Conservation (phyloP, 345 rosid species). For the Camelina neglecta region DNA sequence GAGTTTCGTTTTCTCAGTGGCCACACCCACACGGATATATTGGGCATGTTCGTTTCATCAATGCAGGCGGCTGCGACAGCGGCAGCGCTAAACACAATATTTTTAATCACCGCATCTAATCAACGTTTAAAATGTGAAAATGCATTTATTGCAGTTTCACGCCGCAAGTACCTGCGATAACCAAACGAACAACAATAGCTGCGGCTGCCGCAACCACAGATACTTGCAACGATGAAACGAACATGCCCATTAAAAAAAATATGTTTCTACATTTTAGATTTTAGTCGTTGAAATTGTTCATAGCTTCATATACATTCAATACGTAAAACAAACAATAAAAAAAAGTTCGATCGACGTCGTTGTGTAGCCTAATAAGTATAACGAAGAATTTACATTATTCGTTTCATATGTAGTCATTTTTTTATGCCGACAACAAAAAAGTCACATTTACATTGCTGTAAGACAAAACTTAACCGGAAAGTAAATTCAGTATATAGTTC, state of each 20-base stretch:
- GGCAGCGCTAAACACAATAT: too few species aligned
- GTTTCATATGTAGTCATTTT: constrained; percentile 20
- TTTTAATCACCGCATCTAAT: too few species aligned
- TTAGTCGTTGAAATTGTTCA: constrained; percentile 4
- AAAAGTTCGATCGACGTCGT: neutral
- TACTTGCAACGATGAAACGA: too few species aligned
- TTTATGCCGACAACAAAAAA: constrained; percentile 35
- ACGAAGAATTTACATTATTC: constrained; percentile 7
- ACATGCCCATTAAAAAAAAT: neutral
- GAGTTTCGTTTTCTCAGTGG: neutral
- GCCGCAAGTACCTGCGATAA: too few species aligned
- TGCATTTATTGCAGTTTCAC: too few species aligned
- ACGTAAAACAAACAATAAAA: neutral
- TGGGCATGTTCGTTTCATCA: too few species aligned
- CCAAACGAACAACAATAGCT: too few species aligned
- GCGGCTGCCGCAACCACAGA: too few species aligned
- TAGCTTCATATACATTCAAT: neutral
- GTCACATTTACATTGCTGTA: neutral
- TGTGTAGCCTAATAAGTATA: neutral
- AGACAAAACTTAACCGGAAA: neutral
- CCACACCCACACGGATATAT: neutral
- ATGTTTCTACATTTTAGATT: neutral
- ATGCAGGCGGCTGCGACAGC: too few species aligned
- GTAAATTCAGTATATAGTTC: neutral
- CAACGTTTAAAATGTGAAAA: too few species aligned